Evolutionary conservation across 352 stramenopile genomes (phyloP), one percentile per base, ranked within the genome.

Genomic region (Phytophthora chlamydospora): DNA sequence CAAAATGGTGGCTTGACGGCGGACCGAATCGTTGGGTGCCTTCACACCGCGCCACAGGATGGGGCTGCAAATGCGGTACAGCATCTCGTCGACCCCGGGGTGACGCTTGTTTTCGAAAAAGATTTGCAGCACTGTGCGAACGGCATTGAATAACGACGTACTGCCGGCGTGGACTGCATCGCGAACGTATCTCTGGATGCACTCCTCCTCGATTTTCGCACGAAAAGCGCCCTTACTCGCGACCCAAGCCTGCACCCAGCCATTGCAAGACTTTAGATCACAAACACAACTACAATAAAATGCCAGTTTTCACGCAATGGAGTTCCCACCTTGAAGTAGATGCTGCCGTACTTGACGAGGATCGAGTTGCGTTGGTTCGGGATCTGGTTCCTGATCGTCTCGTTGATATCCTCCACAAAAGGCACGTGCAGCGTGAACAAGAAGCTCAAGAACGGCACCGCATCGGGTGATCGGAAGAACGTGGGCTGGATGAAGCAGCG

Each of bases 101-200:
- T 91, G 85, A 5, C 81, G 76, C 39, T 96, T 96, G 72, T 91
- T 92, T 31, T 93, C 85, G 41, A 92, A 94, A 57, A 95, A 96
- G 35, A 93, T 86, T 34, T 90, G 81, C 24, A 96, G 63, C 34
- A 96, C 70, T 7, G 76, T 70, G 1, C 83, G 78, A 24, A 91
- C 70, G 1, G 76, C 79, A 32, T 81, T 78, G 46, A 91, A 96
- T 2, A 94, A 57, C 19, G 78, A 80, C 4, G 79, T 77, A 47
- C 75, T 93, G 44, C 69, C 73, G 12, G 85, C 81, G 60, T 94
- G 82, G 31, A 93, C 86, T 13, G 82, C 80, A 39, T 90, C 82
- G 24, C 79, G 69, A 40, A 96, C 70, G 65, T 88, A 93, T 45
- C 82, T 69, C 58, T 96, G 87, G 40, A 94, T 90, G 47, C 86